Evolutionary conservation across 176 grass and related monocot species (phyloP).

Genomic region (Sorghum bicolor): Sorghum_bicolor_NCBIv3 NC_012878.2:5051001-5051500

Average conservation of each 20-base stretch:
- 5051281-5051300: constrained; percentile 54
- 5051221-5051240: constrained; percentile 57
- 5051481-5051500: constrained; percentile 19
- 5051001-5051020: background rate
- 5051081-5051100: background rate
- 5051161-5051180: constrained; percentile 6
- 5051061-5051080: background rate
- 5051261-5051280: constrained; percentile 79
- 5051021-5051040: background rate
- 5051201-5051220: constrained; percentile 68
- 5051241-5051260: constrained; percentile 82
- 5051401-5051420: background rate
- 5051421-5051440: background rate
- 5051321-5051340: constrained; percentile 55
- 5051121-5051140: background rate
- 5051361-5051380: background rate
- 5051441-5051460: background rate
- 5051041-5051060: background rate
- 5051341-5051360: background rate
- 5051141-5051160: constrained; percentile 10
- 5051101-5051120: background rate
- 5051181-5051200: constrained; percentile 39
- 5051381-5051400: background rate
- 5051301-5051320: constrained; percentile 33
- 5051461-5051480: constrained; percentile 1